Conservation (phyloP, 371 early-diverging fungal species). For the Lichtheimia ramosa region DNA sequence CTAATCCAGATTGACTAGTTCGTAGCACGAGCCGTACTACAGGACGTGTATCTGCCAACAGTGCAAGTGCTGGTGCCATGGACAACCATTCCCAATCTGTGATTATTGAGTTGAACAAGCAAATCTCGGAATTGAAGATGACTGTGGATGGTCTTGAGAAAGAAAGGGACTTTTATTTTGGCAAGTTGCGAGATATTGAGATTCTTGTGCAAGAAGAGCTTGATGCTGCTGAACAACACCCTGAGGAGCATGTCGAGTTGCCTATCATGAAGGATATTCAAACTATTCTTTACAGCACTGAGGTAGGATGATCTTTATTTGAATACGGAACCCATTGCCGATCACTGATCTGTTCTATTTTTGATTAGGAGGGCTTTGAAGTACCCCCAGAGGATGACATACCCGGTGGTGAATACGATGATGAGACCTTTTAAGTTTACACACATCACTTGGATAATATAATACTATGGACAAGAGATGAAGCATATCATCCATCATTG, state of each 20-base stretch:
- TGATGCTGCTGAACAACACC: conserved; percentile 38
- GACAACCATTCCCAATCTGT: conserved; percentile 38
- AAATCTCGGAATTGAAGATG: conserved; percentile 74
- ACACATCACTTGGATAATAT: background rate
- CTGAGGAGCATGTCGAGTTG: conserved; percentile 19
- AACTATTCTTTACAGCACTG: conserved; percentile 84
- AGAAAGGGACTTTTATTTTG: conserved; percentile 94
- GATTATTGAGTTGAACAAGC: conserved; percentile 65
- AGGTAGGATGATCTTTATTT: conserved; percentile 25
- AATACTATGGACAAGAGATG: conserved; percentile 1
- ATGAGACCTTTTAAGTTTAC: conserved; percentile 58
- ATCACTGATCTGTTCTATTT: background rate
- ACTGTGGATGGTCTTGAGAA: conserved; percentile 85
- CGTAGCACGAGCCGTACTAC: conserved; percentile 26
- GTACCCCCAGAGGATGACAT: conserved; percentile 42
- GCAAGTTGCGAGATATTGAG: conserved; percentile 91
- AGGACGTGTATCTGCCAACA: conserved; percentile 22
- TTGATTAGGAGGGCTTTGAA: conserved; percentile 42
- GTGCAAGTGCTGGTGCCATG: conserved; percentile 21
- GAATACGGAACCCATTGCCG: background rate
- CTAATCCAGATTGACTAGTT: conserved; percentile 4
- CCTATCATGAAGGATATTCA: conserved; percentile 75
- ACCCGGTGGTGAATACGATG: conserved; percentile 34
- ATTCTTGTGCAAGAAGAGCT: conserved; percentile 78
- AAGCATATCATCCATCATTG: background rate